phyloP scores from a whole-genome alignment of 1,284 basidiomycete genomes.

The Naganishia liquefaciens region DNA sequence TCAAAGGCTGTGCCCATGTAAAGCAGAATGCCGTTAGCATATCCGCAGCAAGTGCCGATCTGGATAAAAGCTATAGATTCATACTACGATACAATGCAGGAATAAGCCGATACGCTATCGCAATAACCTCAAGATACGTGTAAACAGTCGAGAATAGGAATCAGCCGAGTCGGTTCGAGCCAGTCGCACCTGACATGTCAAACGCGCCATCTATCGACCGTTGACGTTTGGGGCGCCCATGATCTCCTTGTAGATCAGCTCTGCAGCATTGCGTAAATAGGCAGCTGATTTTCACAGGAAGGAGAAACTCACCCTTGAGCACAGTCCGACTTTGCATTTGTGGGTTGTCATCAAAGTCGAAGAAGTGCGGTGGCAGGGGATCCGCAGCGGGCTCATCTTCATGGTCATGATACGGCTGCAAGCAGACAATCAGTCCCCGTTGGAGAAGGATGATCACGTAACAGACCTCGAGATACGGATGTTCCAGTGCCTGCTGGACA shows the following conservation, averaged over 20 bases:
- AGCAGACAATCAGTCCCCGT: background rate
- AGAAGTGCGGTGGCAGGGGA: conserved; percentile 80
- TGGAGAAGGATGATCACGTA: conserved; percentile 30
- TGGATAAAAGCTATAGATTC: too few species aligned
- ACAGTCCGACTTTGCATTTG: conserved; percentile 57
- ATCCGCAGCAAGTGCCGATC: too few species aligned
- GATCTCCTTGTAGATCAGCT: conserved; percentile 56
- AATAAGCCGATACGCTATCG: background rate
- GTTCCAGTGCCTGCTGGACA: conserved; percentile 83
- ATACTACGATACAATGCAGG: background rate
- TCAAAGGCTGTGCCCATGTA: too few species aligned
- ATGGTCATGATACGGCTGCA: conserved; percentile 81
- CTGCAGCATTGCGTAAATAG: conserved; percentile 35
- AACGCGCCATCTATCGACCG: conserved; percentile 14
- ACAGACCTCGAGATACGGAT: conserved; percentile 82
- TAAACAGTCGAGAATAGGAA: background rate
- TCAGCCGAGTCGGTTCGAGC: background rate
- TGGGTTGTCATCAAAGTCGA: conserved; percentile 71
- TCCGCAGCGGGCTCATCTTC: conserved; percentile 80
- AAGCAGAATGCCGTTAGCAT: too few species aligned
- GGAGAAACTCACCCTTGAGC: conserved; percentile 53
- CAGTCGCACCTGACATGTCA: conserved; percentile 3
- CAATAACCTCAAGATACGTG: background rate
- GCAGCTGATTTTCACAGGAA: background rate
- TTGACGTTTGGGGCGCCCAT: conserved; percentile 34